Evolutionary conservation across 78 protist species (phyloP).

Genomic region (Dictyostelium brefeldianum): DNA sequence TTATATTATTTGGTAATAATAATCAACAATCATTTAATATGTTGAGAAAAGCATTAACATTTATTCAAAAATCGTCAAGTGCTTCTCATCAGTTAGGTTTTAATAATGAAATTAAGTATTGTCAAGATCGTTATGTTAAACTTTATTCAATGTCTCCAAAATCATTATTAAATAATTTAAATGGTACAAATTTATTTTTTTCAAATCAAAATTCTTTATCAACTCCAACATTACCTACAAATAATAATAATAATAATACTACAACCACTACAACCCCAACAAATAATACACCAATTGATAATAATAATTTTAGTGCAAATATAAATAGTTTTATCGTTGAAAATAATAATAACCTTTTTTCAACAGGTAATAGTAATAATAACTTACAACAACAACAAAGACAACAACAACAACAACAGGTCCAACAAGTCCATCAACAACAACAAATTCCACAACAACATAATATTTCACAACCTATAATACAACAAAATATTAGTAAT

Average conservation of each 20-base stretch:
- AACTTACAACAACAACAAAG: not conserved
- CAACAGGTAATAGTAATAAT: not conserved
- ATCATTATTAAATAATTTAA: conserved; percentile 5
- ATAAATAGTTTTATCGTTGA: not conserved
- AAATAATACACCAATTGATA: not conserved
- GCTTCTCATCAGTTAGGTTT: conserved; percentile 41
- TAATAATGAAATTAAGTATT: conserved; percentile 64
- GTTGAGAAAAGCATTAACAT: conserved; percentile 1
- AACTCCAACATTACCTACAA: not conserved
- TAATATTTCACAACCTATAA: not conserved
- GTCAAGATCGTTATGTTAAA: conserved; percentile 22
- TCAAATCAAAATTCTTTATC: not conserved
- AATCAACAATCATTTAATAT: conserved; percentile 28
- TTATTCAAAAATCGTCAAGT: conserved; percentile 22
- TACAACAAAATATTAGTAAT: conserved; percentile 11
- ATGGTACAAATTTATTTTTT: conserved; percentile 17
- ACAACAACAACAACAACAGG: not conserved
- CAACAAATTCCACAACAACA: not conserved
- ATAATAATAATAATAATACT: not conserved
- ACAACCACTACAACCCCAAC: too few species aligned
- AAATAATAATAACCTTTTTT: not conserved
- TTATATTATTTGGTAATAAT: not conserved
- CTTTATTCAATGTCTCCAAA: conserved; percentile 22
- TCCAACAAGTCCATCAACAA: not conserved
- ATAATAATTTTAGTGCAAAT: not conserved